A percentile compares a stretch with the other conserved stretches of the same genome.
Evolutionary conservation across 2,329 filamentous ascomycete species (phyloP).

Genomic region (Sporothrix mexicana): DNA sequence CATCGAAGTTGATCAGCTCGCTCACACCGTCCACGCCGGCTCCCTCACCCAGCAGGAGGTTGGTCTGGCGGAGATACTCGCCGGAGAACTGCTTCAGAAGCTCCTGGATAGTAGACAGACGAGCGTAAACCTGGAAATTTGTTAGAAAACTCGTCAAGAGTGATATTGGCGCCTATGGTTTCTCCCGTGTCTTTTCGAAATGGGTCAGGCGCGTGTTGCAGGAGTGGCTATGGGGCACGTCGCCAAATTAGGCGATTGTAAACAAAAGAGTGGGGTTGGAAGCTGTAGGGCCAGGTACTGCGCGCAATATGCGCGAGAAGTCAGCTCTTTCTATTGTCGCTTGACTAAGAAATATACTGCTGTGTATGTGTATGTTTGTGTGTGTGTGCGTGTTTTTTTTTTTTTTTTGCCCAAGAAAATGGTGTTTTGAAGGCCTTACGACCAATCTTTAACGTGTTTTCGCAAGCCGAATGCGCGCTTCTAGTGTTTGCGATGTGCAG

Average conservation of each 20-base stretch:
- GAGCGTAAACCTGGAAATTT: slow-evolving; percentile 71
- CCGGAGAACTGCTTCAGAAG: slow-evolving; percentile 79
- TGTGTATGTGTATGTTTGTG: no score
- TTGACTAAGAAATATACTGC: neutral
- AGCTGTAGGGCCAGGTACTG: neutral
- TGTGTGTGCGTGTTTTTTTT: no score
- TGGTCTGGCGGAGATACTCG: slow-evolving; percentile 88
- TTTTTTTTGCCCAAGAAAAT: no score
- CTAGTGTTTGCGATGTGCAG: no score
- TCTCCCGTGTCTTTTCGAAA: neutral
- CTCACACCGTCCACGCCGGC: slow-evolving; percentile 55
- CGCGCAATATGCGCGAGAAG: neutral
- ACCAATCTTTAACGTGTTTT: neutral
- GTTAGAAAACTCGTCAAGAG: neutral
- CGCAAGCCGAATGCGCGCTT: neutral
- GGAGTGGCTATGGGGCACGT: slow-evolving; percentile 5
- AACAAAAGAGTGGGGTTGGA: slow-evolving; percentile 25
- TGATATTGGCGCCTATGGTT: neutral
- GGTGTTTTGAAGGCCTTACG: no score
- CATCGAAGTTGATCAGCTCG: slow-evolving; percentile 60
- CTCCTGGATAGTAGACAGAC: slow-evolving; percentile 78
- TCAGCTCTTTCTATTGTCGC: neutral
- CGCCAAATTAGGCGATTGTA: slow-evolving; percentile 14
- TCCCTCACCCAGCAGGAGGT: slow-evolving; percentile 75
- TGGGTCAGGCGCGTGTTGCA: neutral